Base-by-base conservation (phyloP, 345 rosid genomes). In the Excoecaria agallocha region DNA sequence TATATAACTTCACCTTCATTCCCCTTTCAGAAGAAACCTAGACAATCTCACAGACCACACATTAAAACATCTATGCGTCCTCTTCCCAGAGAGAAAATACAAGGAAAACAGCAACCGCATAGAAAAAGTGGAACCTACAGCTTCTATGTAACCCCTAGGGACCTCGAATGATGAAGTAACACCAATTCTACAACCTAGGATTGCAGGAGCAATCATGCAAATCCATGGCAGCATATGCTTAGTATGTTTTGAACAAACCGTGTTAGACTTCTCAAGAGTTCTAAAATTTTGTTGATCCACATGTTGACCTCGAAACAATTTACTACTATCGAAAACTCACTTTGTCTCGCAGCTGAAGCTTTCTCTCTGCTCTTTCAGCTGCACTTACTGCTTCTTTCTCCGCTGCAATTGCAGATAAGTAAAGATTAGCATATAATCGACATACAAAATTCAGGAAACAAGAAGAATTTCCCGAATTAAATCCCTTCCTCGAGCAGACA, bases 291-390 rank as follows among this genome's bases (percentile, higher is more conserved):
- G 59, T 58, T 9, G 22, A 58, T 22, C 25, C 37, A 22, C 10
- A 30, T 24, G 12, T 24, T 9, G 37, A 22, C 35, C 37, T 20
- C 25, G 13, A 61, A 39, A 30, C 1, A 66, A 22, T 30, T 48
- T 8, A 37, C 59, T 62, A 54, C 7, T 43, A 45, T 66, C 39
- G 8, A 74, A 62, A 6, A 84, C 94, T 82, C 70, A 90, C 99
- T 79, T 93, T 93, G 73, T 91, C 97, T 81, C 99, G 89, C 84
- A 86, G 80, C 70, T 83, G 94, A 60, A 70, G 86, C 81, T 93
- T 95, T 84, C 97, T 90, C 86, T 93, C 93, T 19, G 92, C 99
- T 78, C 97, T 82, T 82, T 95, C 99, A 1, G 93, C 96, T 68
- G 99, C 92, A 86, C 76, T 86, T 70, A 88, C 96, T 6, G 93